phyloP scores from a whole-genome alignment of 371 early-diverging fungal genomes.

The Parasitella parasitica region DNA sequence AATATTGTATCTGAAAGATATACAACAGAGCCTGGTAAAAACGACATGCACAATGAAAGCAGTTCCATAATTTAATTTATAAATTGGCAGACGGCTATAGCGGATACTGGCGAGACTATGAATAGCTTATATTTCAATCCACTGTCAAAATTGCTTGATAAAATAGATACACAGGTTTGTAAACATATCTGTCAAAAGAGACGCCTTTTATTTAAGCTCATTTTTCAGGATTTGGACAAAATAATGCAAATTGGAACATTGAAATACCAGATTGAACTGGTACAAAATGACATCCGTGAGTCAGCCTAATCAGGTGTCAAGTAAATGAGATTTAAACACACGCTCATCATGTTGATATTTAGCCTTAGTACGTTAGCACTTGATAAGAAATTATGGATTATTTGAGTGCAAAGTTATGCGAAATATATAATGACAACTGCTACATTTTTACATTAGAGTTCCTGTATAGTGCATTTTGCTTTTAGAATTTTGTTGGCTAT shows the following conservation, averaged over 20 bases:
- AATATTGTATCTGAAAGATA: not conserved
- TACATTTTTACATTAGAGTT: too few relatives aligned
- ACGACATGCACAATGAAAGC: too few relatives aligned
- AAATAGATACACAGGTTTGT: not conserved
- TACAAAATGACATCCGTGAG: not conserved
- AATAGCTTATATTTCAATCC: not conserved
- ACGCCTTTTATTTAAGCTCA: not conserved
- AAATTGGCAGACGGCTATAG: not conserved
- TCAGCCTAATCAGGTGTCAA: too few relatives aligned
- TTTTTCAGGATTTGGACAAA: not conserved
- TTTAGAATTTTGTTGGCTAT: too few relatives aligned
- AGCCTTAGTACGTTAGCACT: too few relatives aligned
- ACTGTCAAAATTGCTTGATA: not conserved
- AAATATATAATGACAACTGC: too few relatives aligned
- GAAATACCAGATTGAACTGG: not conserved
- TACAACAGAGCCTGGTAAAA: not conserved
- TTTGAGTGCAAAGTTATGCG: too few relatives aligned
- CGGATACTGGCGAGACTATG: not conserved
- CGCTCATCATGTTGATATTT: too few relatives aligned
- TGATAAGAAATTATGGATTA: too few relatives aligned
- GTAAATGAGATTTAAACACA: too few relatives aligned
- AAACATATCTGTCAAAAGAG: too few relatives aligned
- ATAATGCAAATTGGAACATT: not conserved
- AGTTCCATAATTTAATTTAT: not conserved
- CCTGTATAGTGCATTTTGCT: too few relatives aligned